Conservation (phyloP, 2,329 filamentous ascomycete species). For the Aspergillus pseudotamarii region DNA sequence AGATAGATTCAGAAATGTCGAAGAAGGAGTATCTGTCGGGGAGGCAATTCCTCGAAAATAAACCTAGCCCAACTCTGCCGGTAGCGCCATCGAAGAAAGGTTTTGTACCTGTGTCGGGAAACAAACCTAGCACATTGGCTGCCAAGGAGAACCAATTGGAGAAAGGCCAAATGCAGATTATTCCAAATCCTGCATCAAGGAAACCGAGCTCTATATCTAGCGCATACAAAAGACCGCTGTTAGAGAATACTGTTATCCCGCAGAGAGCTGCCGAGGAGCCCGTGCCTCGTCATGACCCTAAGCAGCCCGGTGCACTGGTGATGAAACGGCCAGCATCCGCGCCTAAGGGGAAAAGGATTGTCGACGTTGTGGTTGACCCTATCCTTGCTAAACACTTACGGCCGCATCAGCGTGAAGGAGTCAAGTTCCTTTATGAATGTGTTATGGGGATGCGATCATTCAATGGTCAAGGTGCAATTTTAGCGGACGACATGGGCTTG, state of each 20-base stretch:
- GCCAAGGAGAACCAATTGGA: constrained; percentile 15
- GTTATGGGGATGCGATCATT: constrained; percentile 72
- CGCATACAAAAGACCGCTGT: constrained; percentile 65
- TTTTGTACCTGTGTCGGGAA: constrained; percentile 18
- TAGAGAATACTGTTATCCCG: constrained; percentile 55
- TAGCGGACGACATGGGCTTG: constrained; percentile 76
- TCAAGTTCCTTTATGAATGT: constrained; percentile 73
- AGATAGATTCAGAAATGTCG: constrained; percentile 64
- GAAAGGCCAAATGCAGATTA: constrained; percentile 15
- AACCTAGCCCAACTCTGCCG: constrained; percentile 22
- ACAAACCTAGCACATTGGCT: constrained; percentile 12
- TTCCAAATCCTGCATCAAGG: constrained; percentile 41
- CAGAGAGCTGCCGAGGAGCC: constrained; percentile 51
- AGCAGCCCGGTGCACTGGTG: constrained; percentile 61
- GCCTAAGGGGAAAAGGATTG: constrained; percentile 65
- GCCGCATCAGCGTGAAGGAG: constrained; percentile 69
- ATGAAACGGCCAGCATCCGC: constrained; percentile 64
- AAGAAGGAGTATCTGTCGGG: constrained; percentile 60
- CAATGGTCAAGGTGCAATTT: constrained; percentile 68
- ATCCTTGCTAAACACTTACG: constrained; percentile 64
- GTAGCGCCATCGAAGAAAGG: constrained; percentile 22
- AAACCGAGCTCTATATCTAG: constrained; percentile 47
- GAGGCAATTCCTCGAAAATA: constrained; percentile 28
- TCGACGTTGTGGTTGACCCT: constrained; percentile 74
- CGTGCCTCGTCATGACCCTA: constrained; percentile 67